Evolutionary conservation across 305 asterid genomes (phyloP), one percentile per base, ranked within the genome.

Genomic region (Lippia alba): DNA sequence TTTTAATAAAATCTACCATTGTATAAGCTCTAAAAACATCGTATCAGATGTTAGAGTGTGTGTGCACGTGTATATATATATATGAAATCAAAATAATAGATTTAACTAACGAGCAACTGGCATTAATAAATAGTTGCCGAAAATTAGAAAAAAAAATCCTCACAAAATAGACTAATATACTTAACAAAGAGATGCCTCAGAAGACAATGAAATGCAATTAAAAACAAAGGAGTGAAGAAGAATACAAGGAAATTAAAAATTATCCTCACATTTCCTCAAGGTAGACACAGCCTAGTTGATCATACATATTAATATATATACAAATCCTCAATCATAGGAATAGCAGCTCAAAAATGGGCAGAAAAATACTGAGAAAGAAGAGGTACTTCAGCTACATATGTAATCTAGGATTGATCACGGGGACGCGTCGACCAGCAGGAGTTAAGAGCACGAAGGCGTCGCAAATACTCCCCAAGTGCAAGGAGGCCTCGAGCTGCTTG

Each of bases 401-500:
- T 49, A 19, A 49, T 49, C 67, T 73, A 80, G 45, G 81, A 59
- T 44, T 86, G 71, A 53, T 86, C 93, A 12, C 66, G 80, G 11
- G 77, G 61, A 32, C 88, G 87, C 3, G 81, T 71, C 5, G 82
- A 61, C 97, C 96, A 88, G 56, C 61, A 74, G 2, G 96, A 81
- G 78, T 92, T 90, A 69, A 92, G 69, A 66, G 82, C 76, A 57
- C 93, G 82, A 30, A 92, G 92, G 4, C 96, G 91, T 59, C 84
- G 82, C 68, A 83, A 76, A 81, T 92, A 88, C 76, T 89, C 96
- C 53, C 97, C 97, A 6, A 89, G 73, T 58, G 86, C 96, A 16
- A 92, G 87, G 8, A 89, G 89, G 33, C 88, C 91, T 39, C 76
- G 82, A 20, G 97, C 97, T 33, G 92, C 83, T 82, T 92, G 96